Conservation (phyloP, 768 basidiomycete species). For the Xanthoconium purpureum region DNA sequence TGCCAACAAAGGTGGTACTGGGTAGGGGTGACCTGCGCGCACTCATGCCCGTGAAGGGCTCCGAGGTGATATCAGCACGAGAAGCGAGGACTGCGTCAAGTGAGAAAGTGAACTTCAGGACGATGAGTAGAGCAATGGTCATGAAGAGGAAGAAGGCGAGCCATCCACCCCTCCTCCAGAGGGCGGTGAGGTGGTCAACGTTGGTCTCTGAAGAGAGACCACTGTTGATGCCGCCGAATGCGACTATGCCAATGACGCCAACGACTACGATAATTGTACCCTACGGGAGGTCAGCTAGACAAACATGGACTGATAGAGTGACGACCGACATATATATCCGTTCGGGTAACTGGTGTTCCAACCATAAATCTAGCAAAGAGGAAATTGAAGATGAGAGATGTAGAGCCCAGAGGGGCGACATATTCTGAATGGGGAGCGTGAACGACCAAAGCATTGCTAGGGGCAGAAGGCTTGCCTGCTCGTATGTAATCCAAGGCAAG, state of each 20-base stretch:
- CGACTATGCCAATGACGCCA: conserved; percentile 85
- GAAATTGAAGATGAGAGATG: conserved; percentile 94
- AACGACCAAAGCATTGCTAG: not conserved
- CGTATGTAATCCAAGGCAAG: conserved; percentile 86
- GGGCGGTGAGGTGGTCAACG: conserved; percentile 68
- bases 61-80: conserved; percentile 64
- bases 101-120: conserved; percentile 66
- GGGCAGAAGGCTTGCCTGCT: conserved; percentile 49
- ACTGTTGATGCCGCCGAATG: conserved; percentile 80
- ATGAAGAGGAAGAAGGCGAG: conserved; percentile 87
- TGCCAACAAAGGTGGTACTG: conserved; percentile 30
- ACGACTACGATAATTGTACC: conserved; percentile 81
- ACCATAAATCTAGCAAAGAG: conserved; percentile 88
- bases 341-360: conserved; percentile 78
- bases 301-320: not conserved
- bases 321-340: conserved; percentile 71
- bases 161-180: conserved; percentile 90
- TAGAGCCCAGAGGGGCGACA: conserved; percentile 92
- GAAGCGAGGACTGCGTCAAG: conserved; percentile 72
- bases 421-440: conserved; percentile 58
- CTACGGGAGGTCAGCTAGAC: conserved; percentile 34
- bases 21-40: conserved; percentile 22
- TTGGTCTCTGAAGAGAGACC: conserved; percentile 74
- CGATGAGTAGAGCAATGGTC: conserved; percentile 58
- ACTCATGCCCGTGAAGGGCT: conserved; percentile 47